Evolutionary conservation across 108 stramenopile species (phyloP).

Genomic region (Aurantiochytrium sp.): DNA sequence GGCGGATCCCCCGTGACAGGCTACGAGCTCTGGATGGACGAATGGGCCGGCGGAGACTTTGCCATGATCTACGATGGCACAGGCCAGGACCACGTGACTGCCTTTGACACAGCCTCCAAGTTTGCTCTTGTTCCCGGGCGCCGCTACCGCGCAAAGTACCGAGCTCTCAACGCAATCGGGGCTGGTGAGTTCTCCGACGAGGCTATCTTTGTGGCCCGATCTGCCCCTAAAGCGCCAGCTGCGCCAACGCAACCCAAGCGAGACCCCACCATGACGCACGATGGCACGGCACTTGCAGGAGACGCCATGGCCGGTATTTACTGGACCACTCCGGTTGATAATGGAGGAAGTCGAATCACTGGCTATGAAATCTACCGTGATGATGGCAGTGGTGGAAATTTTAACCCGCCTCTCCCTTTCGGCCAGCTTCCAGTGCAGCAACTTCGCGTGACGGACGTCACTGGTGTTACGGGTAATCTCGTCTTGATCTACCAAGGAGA

Average conservation of each 20-base stretch:
- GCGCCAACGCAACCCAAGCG: constrained; percentile 61
- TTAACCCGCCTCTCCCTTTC: background rate
- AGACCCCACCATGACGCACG: constrained; percentile 33
- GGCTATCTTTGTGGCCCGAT: constrained; percentile 46
- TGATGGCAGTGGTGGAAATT: constrained; percentile 23
- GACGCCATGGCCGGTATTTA: constrained; percentile 48
- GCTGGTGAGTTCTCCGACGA: constrained; percentile 54
- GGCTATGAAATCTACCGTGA: constrained; percentile 60
- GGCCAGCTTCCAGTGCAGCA: background rate
- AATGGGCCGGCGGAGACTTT: constrained; percentile 61
- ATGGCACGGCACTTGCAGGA: constrained; percentile 24
- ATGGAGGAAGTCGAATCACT: constrained; percentile 67
- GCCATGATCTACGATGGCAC: constrained; percentile 66
- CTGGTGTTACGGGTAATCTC: background rate
- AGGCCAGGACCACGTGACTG: constrained; percentile 42
- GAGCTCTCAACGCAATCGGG: constrained; percentile 62
- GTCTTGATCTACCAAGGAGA: background rate
- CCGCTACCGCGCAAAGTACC: constrained; percentile 65
- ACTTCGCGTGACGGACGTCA: background rate
- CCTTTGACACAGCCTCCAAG: constrained; percentile 39
- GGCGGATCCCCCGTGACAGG: constrained; percentile 67
- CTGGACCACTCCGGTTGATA: constrained; percentile 67
- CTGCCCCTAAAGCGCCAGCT: constrained; percentile 27
- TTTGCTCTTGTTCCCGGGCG: constrained; percentile 55
- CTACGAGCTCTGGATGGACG: constrained; percentile 73